These are phyloP conservation scores for Penicillium riverlandense DNA, from an alignment of 495 filamentous ascomycete genomes.

Conservation along the genomic window DNA sequence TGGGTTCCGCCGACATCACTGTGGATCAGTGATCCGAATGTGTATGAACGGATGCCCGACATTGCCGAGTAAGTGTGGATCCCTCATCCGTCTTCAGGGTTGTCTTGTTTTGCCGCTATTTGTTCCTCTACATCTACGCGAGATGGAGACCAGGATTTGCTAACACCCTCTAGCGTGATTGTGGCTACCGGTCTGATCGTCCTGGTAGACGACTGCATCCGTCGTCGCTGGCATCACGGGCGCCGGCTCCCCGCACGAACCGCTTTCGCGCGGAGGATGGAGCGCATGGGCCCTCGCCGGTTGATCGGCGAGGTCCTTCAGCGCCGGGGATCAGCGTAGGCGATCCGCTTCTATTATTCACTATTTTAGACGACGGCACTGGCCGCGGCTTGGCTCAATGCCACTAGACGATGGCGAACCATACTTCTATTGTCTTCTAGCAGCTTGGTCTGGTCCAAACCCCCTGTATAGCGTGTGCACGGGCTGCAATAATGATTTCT, in stretches of 20 bases:
- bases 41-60: constrained; percentile 64
- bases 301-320: constrained; percentile 77
- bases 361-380: too few species aligned
- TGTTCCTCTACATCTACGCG: constrained; percentile 6
- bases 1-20: constrained; percentile 89
- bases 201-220: constrained; percentile 89
- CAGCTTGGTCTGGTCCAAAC: neutral
- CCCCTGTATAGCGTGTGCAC: too few species aligned
- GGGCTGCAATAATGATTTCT: neutral
- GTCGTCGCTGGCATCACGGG: constrained; percentile 65
- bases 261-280: constrained; percentile 52
- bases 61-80: constrained; percentile 78
- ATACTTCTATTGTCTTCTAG: too few species aligned
- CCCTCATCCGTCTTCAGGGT: neutral
- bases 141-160: too few species aligned
- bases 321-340: constrained; percentile 40
- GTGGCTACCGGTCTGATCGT: constrained; percentile 84
- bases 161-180: constrained; percentile 55
- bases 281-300: constrained; percentile 61
- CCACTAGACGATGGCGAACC: too few species aligned
- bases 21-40: constrained; percentile 70
- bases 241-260: constrained; percentile 43
- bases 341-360: neutral
- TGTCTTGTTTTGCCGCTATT: constrained; percentile 10
- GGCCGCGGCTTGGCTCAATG: too few species aligned